Base-by-base conservation (phyloP, 2,329 filamentous ascomycete genomes). In the Paraconiothyrium sp. region DNA sequence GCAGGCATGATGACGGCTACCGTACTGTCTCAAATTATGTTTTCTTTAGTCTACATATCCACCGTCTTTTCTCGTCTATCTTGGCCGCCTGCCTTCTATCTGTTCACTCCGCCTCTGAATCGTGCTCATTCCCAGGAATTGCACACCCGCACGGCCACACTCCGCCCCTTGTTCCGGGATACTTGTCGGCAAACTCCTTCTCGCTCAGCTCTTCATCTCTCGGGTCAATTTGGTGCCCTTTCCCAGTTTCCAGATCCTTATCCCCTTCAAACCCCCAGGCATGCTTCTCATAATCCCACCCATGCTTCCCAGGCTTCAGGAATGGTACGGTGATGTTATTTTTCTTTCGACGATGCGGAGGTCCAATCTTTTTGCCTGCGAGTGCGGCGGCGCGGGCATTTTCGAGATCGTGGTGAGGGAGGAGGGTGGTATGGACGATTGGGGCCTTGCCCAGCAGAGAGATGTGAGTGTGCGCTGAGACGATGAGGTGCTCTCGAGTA, bases 141-240 rank as follows among this genome's bases (percentile, higher is more conserved):
- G 60, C 59, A 56, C 73, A 76, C 2, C 73, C 71, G 58, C 73
- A 76, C 9, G 66, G 64, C 72, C 72, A 76, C 14, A 69, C 52
- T 35, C 66, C 55, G 1, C 24, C 54, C 4, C 65, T 37, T 1
- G 14, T 10, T 0, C 73, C 71, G 9, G 62, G 64, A 37, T 72
- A 76, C 55, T 66, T 72, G 2, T 63, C 13, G 20, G 2, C 14
- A 35, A 67, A 67, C 61, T 68, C 68, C n/a, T 57, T 48, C 7
- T 57, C 24, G 3, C 27, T 22, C 22, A 57, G 14, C 43, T 22
- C 20, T 32, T 59, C 22, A 48, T 73, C 69, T n/a, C 11, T 47
- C 5, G 61, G 64, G 6, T 60, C 56, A 11, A 75, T 63, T 24
- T 65, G 61, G 44, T 76, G 73, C 0, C 73, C 72, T 8, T 48